A percentile compares a stretch with the other conserved stretches of the same genome.
These are phyloP conservation scores for Kappamyces sp. DNA, from an alignment of 192 early-diverging fungal species.

Conservation along the genomic window DNA sequence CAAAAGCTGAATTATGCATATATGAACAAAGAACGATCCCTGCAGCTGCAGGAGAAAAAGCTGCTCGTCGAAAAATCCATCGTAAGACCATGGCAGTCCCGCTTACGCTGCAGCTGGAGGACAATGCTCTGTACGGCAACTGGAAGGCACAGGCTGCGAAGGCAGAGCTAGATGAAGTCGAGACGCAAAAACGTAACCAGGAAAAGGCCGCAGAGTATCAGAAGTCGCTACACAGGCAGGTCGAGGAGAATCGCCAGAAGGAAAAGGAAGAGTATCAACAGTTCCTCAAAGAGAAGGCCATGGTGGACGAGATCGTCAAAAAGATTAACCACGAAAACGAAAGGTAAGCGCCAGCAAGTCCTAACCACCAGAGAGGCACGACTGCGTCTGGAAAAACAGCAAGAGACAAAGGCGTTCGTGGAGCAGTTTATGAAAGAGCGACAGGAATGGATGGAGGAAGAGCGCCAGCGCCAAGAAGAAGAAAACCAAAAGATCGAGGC, in stretches of 20 bases:
- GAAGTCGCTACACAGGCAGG: constrained; percentile 40
- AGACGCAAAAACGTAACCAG: constrained; percentile 29
- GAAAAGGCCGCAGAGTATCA: constrained; percentile 39
- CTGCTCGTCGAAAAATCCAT: constrained; percentile 26
- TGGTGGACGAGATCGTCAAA: constrained; percentile 52
- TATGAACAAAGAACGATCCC: constrained; percentile 53
- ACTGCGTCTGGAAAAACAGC: constrained; percentile 43
- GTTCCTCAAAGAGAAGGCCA: constrained; percentile 53
- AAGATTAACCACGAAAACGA: constrained; percentile 52
- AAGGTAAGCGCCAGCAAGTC: constrained; percentile 21
- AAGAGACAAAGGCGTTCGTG: constrained; percentile 50
- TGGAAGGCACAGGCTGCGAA: constrained; percentile 34
- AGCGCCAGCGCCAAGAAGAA: constrained; percentile 28
- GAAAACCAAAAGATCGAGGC: constrained; percentile 48
- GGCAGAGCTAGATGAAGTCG: constrained; percentile 32
- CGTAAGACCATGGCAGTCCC: neutral
- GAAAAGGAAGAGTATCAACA: constrained; percentile 46
- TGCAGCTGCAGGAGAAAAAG: constrained; percentile 49
- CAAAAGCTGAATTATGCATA: constrained; percentile 58
- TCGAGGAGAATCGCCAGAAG: constrained; percentile 38
- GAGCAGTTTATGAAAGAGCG: constrained; percentile 45
- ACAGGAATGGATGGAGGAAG: constrained; percentile 36
- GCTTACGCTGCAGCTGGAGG: constrained; percentile 16
- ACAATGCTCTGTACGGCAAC: constrained; percentile 27
- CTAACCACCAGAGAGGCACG: constrained; percentile 31